Conservation (phyloP, 1,284 basidiomycete species). For the Pseudozyma sp. region DNA sequence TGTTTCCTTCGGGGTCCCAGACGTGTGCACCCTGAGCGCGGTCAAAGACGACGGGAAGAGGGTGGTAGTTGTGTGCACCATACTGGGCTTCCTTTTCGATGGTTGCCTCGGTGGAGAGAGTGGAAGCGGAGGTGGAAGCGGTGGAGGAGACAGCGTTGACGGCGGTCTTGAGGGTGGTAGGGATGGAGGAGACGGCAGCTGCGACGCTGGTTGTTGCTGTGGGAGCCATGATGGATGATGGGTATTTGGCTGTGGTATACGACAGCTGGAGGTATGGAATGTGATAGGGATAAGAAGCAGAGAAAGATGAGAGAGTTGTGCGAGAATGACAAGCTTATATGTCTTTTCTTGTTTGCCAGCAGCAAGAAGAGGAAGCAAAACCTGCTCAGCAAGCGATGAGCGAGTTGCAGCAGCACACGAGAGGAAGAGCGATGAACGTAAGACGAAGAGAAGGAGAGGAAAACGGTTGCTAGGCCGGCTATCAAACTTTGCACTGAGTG, state of each 20-base stretch:
- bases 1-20: conserved; percentile 89
- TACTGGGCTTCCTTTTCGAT: conserved; percentile 85
- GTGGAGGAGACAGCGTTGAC: conserved; percentile 31
- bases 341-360: conserved; percentile 6
- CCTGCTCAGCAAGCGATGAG: neutral
- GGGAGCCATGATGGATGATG: conserved; percentile 42
- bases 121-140: conserved; percentile 35
- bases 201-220: conserved; percentile 42
- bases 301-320: neutral
- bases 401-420: no score
- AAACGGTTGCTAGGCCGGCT: conserved; percentile 38
- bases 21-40: conserved; percentile 89
- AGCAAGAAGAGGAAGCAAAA: no score
- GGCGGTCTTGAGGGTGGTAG: conserved; percentile 45
- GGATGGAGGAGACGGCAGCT: conserved; percentile 26
- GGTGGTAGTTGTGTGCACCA: conserved; percentile 91
- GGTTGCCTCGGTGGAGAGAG: conserved; percentile 74
- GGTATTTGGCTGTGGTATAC: neutral
- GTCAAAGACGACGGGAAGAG: conserved; percentile 93
- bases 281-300: neutral
- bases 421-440: neutral
- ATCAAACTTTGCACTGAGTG: conserved; percentile 10
- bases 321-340: conserved; percentile 20
- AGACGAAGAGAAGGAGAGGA: neutral
- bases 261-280: neutral